Evolutionary conservation across 306 rosid species (phyloP).

Genomic region (Fragaria iinumae): DNA sequence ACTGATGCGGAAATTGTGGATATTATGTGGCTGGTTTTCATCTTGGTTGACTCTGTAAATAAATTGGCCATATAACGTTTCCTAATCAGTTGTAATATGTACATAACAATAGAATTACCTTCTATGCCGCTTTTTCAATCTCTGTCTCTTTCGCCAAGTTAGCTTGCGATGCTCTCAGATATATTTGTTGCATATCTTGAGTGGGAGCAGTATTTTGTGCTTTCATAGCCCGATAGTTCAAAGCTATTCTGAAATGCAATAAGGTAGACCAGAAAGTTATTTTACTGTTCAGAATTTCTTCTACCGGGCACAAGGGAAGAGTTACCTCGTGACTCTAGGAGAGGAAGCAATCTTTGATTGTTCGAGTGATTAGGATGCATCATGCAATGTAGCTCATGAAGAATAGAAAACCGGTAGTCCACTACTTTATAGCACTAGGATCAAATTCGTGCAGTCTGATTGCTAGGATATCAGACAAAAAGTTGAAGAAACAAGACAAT

Average conservation of each 20-base stretch:
- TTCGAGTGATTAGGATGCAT: not conserved
- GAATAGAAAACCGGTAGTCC: too few species aligned
- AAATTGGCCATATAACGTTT: slow-evolving; percentile 35
- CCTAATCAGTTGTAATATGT: slow-evolving; percentile 54
- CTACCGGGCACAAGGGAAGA: not conserved
- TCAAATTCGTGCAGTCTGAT: not conserved
- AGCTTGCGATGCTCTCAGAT: slow-evolving; percentile 13
- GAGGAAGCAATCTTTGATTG: not conserved
- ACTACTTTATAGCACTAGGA: too few species aligned
- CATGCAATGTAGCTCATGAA: too few species aligned
- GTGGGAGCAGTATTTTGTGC: not conserved
- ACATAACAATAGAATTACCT: slow-evolving; percentile 47
- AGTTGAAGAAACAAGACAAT: not conserved
- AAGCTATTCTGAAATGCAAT: not conserved
- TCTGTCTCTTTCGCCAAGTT: slow-evolving; percentile 13
- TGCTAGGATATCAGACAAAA: not conserved
- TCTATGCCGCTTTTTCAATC: not conserved
- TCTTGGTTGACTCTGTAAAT: slow-evolving; percentile 62
- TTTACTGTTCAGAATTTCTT: not conserved
- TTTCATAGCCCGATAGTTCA: not conserved
- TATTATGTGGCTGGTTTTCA: slow-evolving; percentile 34
- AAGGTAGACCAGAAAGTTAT: not conserved
- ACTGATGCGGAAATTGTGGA: slow-evolving; percentile 52
- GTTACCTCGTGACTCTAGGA: not conserved
- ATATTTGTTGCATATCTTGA: not conserved